Percentiles rank a stretch among this genome's conserved stretches.
These are phyloP conservation scores for Tylopilus balloui DNA, from an alignment of 768 basidiomycete species.

Conservation along the genomic window DNA sequence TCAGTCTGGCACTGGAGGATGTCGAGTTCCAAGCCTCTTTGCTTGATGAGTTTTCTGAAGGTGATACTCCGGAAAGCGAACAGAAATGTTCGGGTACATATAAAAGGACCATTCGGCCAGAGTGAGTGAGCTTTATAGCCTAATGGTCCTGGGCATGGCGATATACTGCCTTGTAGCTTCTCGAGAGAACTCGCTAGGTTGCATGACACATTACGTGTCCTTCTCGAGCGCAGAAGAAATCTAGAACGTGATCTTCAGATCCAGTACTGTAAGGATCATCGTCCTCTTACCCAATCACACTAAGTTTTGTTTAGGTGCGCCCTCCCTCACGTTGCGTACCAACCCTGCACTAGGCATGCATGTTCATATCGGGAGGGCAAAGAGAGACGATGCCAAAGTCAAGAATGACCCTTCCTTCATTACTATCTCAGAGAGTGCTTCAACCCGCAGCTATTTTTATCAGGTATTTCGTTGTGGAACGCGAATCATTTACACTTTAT, in stretches of 20 bases:
- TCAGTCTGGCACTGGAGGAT: conserved; percentile 45
- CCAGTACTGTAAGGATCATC: conserved; percentile 44
- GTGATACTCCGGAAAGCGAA: conserved; percentile 12
- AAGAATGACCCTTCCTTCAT: conserved; percentile 49
- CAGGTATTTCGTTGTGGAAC: conserved; percentile 36
- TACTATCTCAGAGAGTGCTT: conserved; percentile 54
- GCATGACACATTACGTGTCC: conserved; percentile 43
- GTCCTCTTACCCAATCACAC: background rate
- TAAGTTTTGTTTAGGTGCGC: conserved; percentile 45
- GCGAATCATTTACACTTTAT: background rate
- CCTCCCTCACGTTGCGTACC: conserved; percentile 69
- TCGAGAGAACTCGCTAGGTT: conserved; percentile 49
- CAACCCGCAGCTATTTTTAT: conserved; percentile 67
- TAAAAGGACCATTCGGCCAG: conserved; percentile 63
- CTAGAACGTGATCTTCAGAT: conserved; percentile 53
- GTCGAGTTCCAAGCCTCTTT: conserved; percentile 19
- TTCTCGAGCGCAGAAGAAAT: conserved; percentile 43
- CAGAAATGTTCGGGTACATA: conserved; percentile 16
- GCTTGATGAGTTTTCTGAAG: conserved; percentile 24
- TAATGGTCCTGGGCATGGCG: background rate
- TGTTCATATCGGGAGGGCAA: conserved; percentile 63
- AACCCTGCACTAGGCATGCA: conserved; percentile 69
- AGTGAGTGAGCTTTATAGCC: conserved; percentile 38
- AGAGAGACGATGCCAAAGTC: conserved; percentile 53
- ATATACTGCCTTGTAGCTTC: conserved; percentile 41